Evolutionary conservation across 1,284 basidiomycete genomes (phyloP), one percentile per base, ranked within the genome.

Genomic region (Papiliotrema fonsecae): DNA sequence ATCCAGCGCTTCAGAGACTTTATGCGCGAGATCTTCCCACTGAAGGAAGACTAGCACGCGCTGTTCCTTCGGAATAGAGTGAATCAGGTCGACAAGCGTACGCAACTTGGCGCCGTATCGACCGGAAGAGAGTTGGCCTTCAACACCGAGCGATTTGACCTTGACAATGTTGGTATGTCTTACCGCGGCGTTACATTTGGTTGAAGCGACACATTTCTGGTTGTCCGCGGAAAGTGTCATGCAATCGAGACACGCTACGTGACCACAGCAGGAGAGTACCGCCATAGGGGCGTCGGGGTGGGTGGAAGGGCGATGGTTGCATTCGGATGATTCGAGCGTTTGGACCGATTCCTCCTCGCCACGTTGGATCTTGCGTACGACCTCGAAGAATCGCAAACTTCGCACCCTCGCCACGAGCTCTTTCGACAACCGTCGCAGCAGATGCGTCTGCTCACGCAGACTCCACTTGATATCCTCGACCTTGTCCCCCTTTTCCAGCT

Each of bases 1-100:
- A 1, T 71, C 75, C 52, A 97, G 79, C 0, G 89, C 88, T 52
- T 91, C 87, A 6, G 82, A 82, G 32, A 96, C 87, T 71, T 94
- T 96, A 65, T 83, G 82, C 78, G 87, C 88, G 53, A 97, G 79
- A 69, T 96, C 93, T 9, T 84, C 85, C 78, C 94, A 97, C 64
- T 97, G 92, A 13, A 94, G 86, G 71, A 97, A 97, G 46, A 97
- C 82, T 34, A 97, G 80, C 13, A 93, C 80, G 2, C 89, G 84
- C 58, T 96, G 89, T 14, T 83, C 76, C 57, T 81, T 79, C 1
- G 86, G 83, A 22, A 93, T 80, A 32, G 69, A 86, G 82, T 84
- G 84, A 73, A 97, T 86, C 55, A 96, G 74, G 27, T 85, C 76
- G 27, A 94, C 82, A 45, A 93, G 82, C 60, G 81, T 82, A 64